These are phyloP conservation scores for Spizellomyces sp. DNA, from an alignment of 192 early-diverging fungal genomes.

Conservation along the genomic window DNA sequence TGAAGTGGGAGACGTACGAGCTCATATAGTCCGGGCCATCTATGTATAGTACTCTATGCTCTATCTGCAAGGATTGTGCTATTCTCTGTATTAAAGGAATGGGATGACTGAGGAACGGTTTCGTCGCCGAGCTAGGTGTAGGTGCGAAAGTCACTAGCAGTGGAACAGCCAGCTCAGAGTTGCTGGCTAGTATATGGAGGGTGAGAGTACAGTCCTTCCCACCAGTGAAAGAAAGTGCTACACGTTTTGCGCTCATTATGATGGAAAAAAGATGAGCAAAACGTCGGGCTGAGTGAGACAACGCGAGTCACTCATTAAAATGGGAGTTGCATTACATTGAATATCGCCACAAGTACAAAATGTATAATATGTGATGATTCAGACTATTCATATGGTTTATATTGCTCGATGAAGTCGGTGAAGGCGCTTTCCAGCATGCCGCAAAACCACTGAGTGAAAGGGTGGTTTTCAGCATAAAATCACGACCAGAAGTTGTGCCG, in stretches of 20 bases:
- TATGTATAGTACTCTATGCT: slow-evolving; percentile 10
- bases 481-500: no score
- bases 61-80: slow-evolving; percentile 10
- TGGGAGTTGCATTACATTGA: no score
- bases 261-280: no score
- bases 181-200: slow-evolving; percentile 10
- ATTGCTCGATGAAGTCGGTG: slow-evolving; percentile 22
- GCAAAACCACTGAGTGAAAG: slow-evolving; percentile 19
- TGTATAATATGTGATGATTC: background rate
- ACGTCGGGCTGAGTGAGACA: no score
- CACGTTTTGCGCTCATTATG: background rate
- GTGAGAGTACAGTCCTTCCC: slow-evolving; percentile 23
- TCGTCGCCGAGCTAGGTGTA: background rate
- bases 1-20: slow-evolving; percentile 12
- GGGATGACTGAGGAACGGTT: slow-evolving; percentile 20
- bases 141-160: slow-evolving; percentile 18
- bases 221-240: slow-evolving; percentile 10
- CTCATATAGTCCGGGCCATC: slow-evolving; percentile 13
- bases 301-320: no score
- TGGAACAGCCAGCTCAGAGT: background rate
- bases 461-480: background rate
- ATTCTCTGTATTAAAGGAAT: slow-evolving; percentile 7
- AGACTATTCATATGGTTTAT: slow-evolving; percentile 22
- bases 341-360: no score
- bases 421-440: slow-evolving; percentile 33